A percentile compares a stretch with the other conserved stretches of the same genome.
Conservation (phyloP, 202 grass and related monocot genomes). For the Panicum virgatum region DNA sequence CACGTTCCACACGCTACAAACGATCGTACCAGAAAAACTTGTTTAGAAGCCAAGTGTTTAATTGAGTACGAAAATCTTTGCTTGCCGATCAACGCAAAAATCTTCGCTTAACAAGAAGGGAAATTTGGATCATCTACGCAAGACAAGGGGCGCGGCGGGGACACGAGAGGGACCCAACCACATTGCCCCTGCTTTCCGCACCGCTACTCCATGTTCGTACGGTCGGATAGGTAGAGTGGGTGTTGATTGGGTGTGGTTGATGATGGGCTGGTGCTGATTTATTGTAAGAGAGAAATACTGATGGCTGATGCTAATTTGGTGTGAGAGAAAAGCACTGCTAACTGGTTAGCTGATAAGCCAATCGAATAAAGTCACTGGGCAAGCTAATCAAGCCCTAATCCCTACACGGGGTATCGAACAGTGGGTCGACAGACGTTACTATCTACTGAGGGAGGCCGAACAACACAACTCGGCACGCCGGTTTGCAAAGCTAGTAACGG, state of each 20-base stretch:
- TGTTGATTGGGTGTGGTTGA: no score
- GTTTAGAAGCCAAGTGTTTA: not conserved
- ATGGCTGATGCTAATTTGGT: no score
- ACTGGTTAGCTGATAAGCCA: no score
- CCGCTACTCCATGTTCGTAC: not conserved
- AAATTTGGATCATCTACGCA: not conserved
- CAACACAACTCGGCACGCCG: not conserved
- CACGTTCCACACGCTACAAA: no score
- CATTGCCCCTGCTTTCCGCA: not conserved
- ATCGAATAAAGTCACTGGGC: no score
- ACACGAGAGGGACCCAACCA: not conserved
- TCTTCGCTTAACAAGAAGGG: not conserved
- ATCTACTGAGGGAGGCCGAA: not conserved
- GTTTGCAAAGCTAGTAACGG: not conserved
- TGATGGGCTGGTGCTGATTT: not conserved
- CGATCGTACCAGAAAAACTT: not conserved
- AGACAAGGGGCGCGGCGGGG: not conserved
- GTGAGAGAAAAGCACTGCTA: no score
- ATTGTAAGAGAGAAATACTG: no score
- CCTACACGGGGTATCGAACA: not conserved
- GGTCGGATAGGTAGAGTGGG: not conserved
- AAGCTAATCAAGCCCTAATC: not conserved
- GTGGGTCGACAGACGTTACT: not conserved
- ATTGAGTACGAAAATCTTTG: conserved; percentile 7
- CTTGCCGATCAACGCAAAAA: not conserved